phyloP scores from a whole-genome alignment of 768 basidiomycete genomes.

The Boletus rubescentipes region DNA sequence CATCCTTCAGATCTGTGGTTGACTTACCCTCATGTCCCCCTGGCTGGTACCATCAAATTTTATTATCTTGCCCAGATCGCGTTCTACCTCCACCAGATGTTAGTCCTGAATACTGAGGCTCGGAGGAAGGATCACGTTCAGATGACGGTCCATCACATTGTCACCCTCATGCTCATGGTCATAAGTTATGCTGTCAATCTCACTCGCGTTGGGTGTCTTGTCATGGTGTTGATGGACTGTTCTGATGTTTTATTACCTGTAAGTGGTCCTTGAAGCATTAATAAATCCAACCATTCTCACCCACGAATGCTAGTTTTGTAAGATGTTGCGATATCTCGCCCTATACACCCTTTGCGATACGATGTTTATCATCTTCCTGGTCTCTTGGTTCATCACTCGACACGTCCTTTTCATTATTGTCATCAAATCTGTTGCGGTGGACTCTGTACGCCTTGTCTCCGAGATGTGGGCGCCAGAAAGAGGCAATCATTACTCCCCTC shows the following conservation, averaged over 20 bases:
- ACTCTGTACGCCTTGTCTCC: constrained; percentile 45
- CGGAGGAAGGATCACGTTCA: constrained; percentile 89
- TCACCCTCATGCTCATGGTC: constrained; percentile 77
- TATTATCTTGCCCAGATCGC: constrained; percentile 40
- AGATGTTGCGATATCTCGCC: constrained; percentile 86
- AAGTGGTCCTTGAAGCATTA: constrained; percentile 33
- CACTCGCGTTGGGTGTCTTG: constrained; percentile 84
- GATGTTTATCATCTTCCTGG: constrained; percentile 77
- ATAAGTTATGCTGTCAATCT: constrained; percentile 79
- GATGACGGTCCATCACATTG: constrained; percentile 36
- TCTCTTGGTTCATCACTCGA: constrained; percentile 88
- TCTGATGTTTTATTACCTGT: constrained; percentile 92
- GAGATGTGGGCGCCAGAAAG: constrained; percentile 58
- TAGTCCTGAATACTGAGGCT: constrained; percentile 91
- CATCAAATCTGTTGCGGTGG: constrained; percentile 58
- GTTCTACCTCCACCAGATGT: constrained; percentile 87
- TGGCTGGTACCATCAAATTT: constrained; percentile 78
- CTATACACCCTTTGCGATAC: constrained; percentile 64
- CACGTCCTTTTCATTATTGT: constrained; percentile 77
- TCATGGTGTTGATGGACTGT: constrained; percentile 92
- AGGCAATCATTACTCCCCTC: constrained; percentile 54
- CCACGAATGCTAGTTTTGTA: constrained; percentile 63
- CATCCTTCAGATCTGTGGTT: constrained; percentile 69
- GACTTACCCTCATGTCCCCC: constrained; percentile 76
- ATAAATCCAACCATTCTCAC: background rate